Base-by-base conservation (phyloP, 1,139 yeast genomes). In the Geotrichum siamense region DNA sequence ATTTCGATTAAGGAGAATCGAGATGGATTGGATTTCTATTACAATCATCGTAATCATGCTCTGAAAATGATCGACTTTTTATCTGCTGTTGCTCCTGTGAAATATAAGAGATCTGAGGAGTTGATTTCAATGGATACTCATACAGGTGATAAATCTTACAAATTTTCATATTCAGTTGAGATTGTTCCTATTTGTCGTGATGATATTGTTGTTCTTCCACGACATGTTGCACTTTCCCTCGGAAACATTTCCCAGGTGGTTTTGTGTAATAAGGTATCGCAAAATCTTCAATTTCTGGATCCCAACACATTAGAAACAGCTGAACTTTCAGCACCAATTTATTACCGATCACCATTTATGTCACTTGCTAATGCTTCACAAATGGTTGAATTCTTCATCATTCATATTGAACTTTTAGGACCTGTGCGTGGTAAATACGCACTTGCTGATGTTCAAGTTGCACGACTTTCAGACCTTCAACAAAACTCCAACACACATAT, bases 171-270 rank as follows among this genome's bases (percentile, higher is more conserved):
- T 60, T 87, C 97, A 13, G 85, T 89, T 33, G 99, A 91, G 67
- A 79, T 91, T 54, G 95, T 86, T 2, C 98, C 98, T n/a, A 79
- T 93, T 40, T 93, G 98, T 74, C 82, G 94, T 63, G 99, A 91
- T 61, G 98, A 93, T 61, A 74, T 93, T 55, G 94, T 93, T 26
- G 83, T 89, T 38, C 71, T 93, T 51, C 98, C 98, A 25, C 76
- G 78, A 58, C 79, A 79, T 55, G 64, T 91, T 52, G 98, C 99
- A 2, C 77, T 79, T 53, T 75, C 86, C 12, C 63, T 87, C 69
- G 95, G 97, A 51, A 82, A 83, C 61, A 83, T 91, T 48, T 69
- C 89, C 22, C 82, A 85, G 59, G 69, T 89, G 49, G 96, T 86
- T 3, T 64, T 93, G 47, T 91, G 98, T 69, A 77, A 85, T 42